Percentiles rank a stretch among this genome's conserved stretches.
phyloP scores from a whole-genome alignment of 345 rosid genomes.

The Kernera saxatilis region DNA sequence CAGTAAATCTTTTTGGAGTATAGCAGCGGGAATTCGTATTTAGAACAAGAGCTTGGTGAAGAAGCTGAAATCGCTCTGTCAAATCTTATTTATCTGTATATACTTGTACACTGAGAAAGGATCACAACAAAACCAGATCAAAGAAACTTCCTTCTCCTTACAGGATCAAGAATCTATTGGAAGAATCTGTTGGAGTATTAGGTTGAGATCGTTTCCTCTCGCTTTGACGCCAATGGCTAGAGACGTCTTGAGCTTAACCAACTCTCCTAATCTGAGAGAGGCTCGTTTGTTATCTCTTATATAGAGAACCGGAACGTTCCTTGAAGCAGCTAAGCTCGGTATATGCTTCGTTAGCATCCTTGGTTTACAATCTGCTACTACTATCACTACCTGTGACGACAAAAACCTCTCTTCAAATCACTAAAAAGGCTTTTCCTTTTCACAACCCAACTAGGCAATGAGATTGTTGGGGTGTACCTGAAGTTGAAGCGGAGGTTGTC shows the following conservation, averaged over 20 bases:
- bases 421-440: background rate
- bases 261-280: slow-evolving; percentile 60
- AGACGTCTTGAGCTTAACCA: slow-evolving; percentile 64
- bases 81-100: slow-evolving; percentile 23
- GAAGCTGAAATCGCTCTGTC: background rate
- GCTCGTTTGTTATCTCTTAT: slow-evolving; percentile 55
- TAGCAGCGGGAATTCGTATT: background rate
- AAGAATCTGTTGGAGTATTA: slow-evolving; percentile 38
- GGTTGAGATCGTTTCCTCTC: slow-evolving; percentile 46
- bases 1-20: slow-evolving; percentile 8
- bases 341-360: slow-evolving; percentile 67
- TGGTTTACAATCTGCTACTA: slow-evolving; percentile 70
- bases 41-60: background rate
- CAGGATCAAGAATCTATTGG: background rate
- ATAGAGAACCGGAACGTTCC: slow-evolving; percentile 51
- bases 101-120: slow-evolving; percentile 10
- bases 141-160: background rate
- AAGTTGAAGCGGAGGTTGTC: slow-evolving; percentile 37
- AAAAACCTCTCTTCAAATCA: background rate
- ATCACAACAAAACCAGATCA: background rate
- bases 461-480: slow-evolving; percentile 40
- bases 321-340: slow-evolving; percentile 54
- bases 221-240: slow-evolving; percentile 63
- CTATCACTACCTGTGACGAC: slow-evolving; percentile 44
- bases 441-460: background rate